Evolutionary conservation across 1,284 basidiomycete species (phyloP).

Genomic region (Cutaneotrichosporon sp.): DNA sequence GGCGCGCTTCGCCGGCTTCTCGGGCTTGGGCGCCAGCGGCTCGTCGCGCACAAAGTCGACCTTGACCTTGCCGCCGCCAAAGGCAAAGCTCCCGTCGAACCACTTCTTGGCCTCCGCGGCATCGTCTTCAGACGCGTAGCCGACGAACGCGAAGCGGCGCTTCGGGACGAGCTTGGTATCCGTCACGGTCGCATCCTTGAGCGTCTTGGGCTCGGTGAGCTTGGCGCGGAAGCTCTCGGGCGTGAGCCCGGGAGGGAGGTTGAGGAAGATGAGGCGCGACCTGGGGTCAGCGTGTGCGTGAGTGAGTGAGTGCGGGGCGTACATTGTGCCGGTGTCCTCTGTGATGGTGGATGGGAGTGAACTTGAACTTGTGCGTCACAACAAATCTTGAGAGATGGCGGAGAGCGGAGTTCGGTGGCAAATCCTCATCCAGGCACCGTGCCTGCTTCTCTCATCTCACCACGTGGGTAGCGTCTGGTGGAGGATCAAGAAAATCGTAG

Average conservation of each 20-base stretch:
- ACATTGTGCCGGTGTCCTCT: not conserved
- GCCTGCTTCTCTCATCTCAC: too few relatives aligned
- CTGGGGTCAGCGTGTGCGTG: constrained; percentile 30
- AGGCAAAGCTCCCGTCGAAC: constrained; percentile 78
- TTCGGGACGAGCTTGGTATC: constrained; percentile 83
- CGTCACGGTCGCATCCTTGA: constrained; percentile 62
- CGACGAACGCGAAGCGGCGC: constrained; percentile 88
- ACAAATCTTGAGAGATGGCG: too few relatives aligned
- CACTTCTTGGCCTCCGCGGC: constrained; percentile 75
- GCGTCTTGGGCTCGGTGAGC: constrained; percentile 41
- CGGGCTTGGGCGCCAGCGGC: constrained; percentile 14
- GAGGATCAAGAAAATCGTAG: not conserved
- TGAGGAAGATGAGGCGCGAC: constrained; percentile 91
- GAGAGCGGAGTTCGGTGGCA: not conserved
- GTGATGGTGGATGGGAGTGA: not conserved
- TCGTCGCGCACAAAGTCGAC: constrained; percentile 76
- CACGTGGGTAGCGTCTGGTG: not conserved
- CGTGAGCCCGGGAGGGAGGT: constrained; percentile 68
- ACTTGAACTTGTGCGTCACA: constrained; percentile 1
- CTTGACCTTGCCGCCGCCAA: constrained; percentile 71
- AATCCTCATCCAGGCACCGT: constrained; percentile 1
- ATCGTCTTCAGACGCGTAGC: constrained; percentile 79
- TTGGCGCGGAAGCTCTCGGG: constrained; percentile 64
- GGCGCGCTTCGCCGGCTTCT: constrained; percentile 31
- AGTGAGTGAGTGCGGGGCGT: too few relatives aligned